phyloP scores from a whole-genome alignment of 75 land plant species.

The Ceratopteris richardii region DNA sequence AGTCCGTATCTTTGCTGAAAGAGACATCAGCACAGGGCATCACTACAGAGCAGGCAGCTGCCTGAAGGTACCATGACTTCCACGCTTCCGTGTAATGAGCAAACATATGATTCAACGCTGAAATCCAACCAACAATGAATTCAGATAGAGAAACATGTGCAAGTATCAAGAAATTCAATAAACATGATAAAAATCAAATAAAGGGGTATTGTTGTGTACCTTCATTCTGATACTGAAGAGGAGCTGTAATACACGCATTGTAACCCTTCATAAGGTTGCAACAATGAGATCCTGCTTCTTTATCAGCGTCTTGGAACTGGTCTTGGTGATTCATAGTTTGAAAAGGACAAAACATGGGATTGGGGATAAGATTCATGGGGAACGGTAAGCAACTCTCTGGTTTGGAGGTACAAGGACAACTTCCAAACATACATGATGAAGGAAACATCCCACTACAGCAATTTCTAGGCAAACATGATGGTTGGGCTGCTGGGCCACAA shows the following conservation, averaged over 20 bases:
- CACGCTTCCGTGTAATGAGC: slow-evolving; percentile 80
- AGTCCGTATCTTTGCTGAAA: too few species aligned
- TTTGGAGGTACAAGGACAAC: background rate
- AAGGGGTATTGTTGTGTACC: too few species aligned
- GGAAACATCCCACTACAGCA: too few species aligned
- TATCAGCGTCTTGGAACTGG: background rate
- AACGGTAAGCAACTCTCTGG: too few species aligned
- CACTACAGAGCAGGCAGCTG: slow-evolving; percentile 11
- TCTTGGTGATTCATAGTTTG: background rate
- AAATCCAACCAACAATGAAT: too few species aligned
- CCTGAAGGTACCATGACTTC: slow-evolving; percentile 73
- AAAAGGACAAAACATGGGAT: background rate
- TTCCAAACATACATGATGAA: background rate
- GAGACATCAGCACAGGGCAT: background rate
- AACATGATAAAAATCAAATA: too few species aligned
- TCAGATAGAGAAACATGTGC: too few species aligned
- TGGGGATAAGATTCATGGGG: background rate
- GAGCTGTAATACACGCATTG: slow-evolving; percentile 9
- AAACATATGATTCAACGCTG: slow-evolving; percentile 70
- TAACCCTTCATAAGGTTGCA: background rate
- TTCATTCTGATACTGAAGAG: slow-evolving; percentile 27
- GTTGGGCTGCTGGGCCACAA: background rate
- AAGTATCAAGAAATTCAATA: too few species aligned
- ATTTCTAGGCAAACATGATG: too few species aligned
- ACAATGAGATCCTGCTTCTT: too few species aligned